Conservation (phyloP, 352 stramenopile species). For the Thalassiosira hispida region DNA sequence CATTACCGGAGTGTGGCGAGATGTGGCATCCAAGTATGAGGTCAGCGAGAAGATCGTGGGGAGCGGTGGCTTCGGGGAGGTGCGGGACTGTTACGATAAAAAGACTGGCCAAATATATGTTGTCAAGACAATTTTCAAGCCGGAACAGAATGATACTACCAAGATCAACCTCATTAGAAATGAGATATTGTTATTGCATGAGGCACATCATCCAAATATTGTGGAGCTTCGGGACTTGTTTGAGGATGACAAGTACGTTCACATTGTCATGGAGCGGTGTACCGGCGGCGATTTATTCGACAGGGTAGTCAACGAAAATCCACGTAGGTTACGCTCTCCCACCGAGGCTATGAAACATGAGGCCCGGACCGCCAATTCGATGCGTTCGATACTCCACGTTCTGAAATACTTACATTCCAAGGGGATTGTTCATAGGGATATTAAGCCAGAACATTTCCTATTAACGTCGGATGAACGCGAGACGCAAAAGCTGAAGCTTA, state of each 20-base stretch:
- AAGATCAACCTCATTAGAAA: slow-evolving; percentile 50
- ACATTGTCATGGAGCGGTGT: slow-evolving; percentile 97
- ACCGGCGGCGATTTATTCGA: slow-evolving; percentile 96
- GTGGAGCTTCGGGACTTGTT: slow-evolving; percentile 84
- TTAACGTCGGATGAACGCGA: slow-evolving; percentile 39
- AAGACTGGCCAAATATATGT: slow-evolving; percentile 29
- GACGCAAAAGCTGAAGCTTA: slow-evolving; percentile 75
- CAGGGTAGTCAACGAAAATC: slow-evolving; percentile 95
- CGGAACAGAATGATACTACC: slow-evolving; percentile 20
- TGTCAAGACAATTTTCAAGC: slow-evolving; percentile 46
- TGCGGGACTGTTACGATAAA: slow-evolving; percentile 42
- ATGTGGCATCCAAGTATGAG: slow-evolving; percentile 42
- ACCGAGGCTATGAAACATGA: slow-evolving; percentile 38
- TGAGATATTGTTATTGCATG: slow-evolving; percentile 47
- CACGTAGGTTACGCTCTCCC: slow-evolving; percentile 85
- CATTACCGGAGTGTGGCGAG: slow-evolving; percentile 39
- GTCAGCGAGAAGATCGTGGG: slow-evolving; percentile 35
- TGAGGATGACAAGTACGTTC: slow-evolving; percentile 88
- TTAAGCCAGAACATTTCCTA: slow-evolving; percentile 52
- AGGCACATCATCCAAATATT: slow-evolving; percentile 80
- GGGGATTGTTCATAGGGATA: slow-evolving; percentile 39
- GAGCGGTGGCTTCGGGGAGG: slow-evolving; percentile 41
- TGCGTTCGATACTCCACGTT: slow-evolving; percentile 43
- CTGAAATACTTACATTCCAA: slow-evolving; percentile 50
- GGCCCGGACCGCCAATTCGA: slow-evolving; percentile 25